phyloP scores from a whole-genome alignment of 2,329 filamentous ascomycete genomes.

The Fusarium pseudonygamai region DNA sequence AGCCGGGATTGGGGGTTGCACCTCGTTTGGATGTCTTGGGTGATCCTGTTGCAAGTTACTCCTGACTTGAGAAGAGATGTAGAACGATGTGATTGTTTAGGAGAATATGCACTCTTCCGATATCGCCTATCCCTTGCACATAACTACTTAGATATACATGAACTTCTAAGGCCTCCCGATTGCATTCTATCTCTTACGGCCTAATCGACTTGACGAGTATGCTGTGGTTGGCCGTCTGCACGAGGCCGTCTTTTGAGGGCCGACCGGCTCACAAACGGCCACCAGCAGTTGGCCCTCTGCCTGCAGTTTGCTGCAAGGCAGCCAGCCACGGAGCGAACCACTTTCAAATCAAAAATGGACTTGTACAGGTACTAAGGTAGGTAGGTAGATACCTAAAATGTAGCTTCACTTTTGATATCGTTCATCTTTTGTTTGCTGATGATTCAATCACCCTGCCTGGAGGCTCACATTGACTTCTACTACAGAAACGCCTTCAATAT shows the following conservation, averaged over 20 bases:
- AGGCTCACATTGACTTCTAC: background rate
- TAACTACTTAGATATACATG: background rate
- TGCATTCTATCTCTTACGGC: background rate
- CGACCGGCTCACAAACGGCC: background rate
- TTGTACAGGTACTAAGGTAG: background rate
- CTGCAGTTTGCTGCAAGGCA: background rate
- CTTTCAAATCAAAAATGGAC: background rate
- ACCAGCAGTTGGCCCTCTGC: conserved; percentile 11
- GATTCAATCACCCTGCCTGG: background rate
- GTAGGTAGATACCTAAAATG: background rate
- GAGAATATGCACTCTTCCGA: background rate
- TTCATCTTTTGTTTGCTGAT: background rate
- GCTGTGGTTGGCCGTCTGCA: background rate
- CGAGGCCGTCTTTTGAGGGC: background rate
- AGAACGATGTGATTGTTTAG: background rate
- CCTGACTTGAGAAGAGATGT: background rate
- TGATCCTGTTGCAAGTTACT: conserved; percentile 27
- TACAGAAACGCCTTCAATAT: background rate
- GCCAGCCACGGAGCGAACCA: background rate
- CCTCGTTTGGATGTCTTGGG: conserved; percentile 29
- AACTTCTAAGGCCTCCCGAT: background rate
- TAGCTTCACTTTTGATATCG: background rate
- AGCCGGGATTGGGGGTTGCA: conserved; percentile 21
- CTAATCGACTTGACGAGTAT: background rate
- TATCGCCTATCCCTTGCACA: background rate